phyloP scores from a whole-genome alignment of 164 flowering plant species.

The Tinospora cordifolia region DNA sequence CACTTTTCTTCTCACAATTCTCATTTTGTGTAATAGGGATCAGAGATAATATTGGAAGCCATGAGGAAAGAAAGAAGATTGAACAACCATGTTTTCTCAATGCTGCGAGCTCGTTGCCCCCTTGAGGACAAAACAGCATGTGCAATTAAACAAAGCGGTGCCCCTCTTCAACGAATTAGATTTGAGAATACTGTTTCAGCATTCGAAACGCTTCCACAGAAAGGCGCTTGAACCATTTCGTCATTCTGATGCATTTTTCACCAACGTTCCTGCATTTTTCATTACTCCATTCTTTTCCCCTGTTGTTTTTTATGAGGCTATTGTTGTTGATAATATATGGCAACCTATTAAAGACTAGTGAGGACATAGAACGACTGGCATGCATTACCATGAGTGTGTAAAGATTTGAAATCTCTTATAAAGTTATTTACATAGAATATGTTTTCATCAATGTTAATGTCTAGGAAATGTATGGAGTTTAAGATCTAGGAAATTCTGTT shows the following conservation, averaged over 20 bases:
- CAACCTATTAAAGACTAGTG: no score
- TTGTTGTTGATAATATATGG: no score
- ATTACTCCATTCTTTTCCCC: not conserved
- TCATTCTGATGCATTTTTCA: not conserved
- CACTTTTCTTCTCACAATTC: not conserved
- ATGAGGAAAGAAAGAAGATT: slow-evolving; percentile 91
- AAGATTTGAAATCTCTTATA: no score
- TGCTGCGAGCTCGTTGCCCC: slow-evolving; percentile 93
- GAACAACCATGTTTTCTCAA: slow-evolving; percentile 92
- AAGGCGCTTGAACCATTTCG: slow-evolving; percentile 33
- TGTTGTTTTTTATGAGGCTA: not conserved
- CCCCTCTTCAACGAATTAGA: slow-evolving; percentile 79
- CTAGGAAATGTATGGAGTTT: no score
- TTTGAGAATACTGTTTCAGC: slow-evolving; percentile 93
- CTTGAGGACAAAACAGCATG: slow-evolving; percentile 95
- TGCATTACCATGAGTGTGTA: no score
- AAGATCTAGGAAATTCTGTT: no score
- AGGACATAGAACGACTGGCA: no score
- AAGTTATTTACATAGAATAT: no score
- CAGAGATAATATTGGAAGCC: slow-evolving; percentile 66
- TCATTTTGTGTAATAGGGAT: slow-evolving; percentile 42
- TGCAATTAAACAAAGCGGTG: slow-evolving; percentile 95
- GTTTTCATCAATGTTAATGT: no score
- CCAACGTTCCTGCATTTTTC: no score
- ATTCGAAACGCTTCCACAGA: slow-evolving; percentile 94